These are phyloP conservation scores for Naganishia antarctica DNA, from an alignment of 768 basidiomycete genomes.

Conservation along the genomic window DNA sequence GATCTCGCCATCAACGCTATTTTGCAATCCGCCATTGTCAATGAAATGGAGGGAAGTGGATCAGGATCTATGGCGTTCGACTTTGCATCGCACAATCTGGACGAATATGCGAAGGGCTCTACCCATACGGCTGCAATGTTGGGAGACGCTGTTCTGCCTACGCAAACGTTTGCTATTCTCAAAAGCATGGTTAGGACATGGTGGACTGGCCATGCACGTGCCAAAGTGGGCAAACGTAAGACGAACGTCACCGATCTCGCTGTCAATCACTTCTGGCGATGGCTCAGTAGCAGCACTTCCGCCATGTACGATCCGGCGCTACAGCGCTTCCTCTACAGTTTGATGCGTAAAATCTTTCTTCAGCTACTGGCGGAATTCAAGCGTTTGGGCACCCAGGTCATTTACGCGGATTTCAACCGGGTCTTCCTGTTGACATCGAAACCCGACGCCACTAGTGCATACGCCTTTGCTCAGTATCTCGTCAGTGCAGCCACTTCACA, in stretches of 20 bases:
- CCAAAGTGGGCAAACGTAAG: slow-evolving; percentile 62
- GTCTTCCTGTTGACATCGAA: slow-evolving; percentile 90
- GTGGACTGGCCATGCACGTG: slow-evolving; percentile 71
- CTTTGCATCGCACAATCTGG: slow-evolving; percentile 80
- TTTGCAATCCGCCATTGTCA: slow-evolving; percentile 86
- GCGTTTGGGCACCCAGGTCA: slow-evolving; percentile 82
- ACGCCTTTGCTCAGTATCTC: slow-evolving; percentile 93
- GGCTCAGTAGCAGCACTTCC: slow-evolving; percentile 80
- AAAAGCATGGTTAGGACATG: slow-evolving; percentile 84
- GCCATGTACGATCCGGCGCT: slow-evolving; percentile 87
- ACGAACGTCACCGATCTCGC: slow-evolving; percentile 54
- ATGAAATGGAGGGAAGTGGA: slow-evolving; percentile 87
- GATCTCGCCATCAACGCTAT: slow-evolving; percentile 93
- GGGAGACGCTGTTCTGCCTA: slow-evolving; percentile 82
- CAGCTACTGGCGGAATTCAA: slow-evolving; percentile 95
- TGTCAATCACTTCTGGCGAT: slow-evolving; percentile 95
- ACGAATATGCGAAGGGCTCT: slow-evolving; percentile 75
- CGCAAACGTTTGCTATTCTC: slow-evolving; percentile 76
- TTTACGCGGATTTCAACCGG: slow-evolving; percentile 87
- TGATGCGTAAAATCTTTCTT: slow-evolving; percentile 97
- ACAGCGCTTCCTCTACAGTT: slow-evolving; percentile 84
- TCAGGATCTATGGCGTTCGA: slow-evolving; percentile 92
- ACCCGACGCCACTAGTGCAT: slow-evolving; percentile 81
- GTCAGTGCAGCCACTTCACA: slow-evolving; percentile 87
- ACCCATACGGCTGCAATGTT: slow-evolving; percentile 66